Percentiles rank a stretch among this genome's conserved stretches.
These are phyloP conservation scores for Picea glauca DNA, from an alignment of 75 land plant genomes.

Conservation along the genomic window DNA sequence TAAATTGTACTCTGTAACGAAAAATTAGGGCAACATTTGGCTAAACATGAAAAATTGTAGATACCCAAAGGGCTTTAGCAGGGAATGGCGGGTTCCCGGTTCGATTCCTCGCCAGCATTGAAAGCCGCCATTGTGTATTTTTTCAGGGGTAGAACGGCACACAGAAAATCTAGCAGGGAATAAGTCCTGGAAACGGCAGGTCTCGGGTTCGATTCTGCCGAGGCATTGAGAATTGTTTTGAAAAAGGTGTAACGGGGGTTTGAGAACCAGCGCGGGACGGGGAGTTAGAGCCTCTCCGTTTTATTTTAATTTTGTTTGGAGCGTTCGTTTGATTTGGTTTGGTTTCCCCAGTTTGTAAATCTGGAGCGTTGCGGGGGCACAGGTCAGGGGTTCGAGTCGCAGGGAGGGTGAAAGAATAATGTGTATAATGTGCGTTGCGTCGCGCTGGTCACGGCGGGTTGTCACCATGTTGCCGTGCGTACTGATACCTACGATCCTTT, in stretches of 20 bases:
- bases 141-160: not conserved
- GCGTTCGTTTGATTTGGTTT: not conserved
- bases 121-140: not conserved
- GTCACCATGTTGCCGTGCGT: constrained; percentile 94
- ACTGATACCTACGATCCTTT: constrained; percentile 68
- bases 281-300: not conserved
- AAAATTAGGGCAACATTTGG: not conserved
- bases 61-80: not conserved
- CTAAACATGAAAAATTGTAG: not conserved
- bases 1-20: not conserved
- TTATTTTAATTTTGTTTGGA: not conserved
- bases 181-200: not conserved
- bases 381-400: not conserved
- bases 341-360: not conserved
- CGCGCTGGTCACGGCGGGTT: constrained; percentile 88
- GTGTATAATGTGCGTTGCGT: constrained; percentile 91
- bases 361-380: constrained; percentile 9
- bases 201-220: not conserved
- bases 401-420: constrained; percentile 40
- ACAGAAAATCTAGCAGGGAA: not conserved
- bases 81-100: not conserved
- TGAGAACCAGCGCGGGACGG: not conserved
- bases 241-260: not conserved
- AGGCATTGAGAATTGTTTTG: not conserved
- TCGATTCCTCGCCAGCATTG: not conserved